Conservation (phyloP, 176 grass and related monocot species). For the Poa annua region DNA sequence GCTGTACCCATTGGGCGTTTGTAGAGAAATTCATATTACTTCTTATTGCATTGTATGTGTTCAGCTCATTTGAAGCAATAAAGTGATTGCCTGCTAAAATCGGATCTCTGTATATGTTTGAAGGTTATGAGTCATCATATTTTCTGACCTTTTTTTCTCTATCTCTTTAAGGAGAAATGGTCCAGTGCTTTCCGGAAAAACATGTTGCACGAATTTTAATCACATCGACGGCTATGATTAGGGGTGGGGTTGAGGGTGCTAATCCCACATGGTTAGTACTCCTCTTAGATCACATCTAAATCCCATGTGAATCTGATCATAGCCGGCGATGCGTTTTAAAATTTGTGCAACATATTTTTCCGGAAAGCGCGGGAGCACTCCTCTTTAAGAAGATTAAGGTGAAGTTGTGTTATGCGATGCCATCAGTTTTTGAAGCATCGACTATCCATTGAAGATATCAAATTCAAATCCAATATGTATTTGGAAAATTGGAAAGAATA, state of each 20-base stretch:
- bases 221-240: no score
- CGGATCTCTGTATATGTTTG: neutral
- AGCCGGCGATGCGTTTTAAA: no score
- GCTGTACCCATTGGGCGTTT: neutral
- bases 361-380: no score
- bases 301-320: no score
- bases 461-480: neutral
- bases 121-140: neutral
- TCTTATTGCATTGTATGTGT: slow-evolving; percentile 4
- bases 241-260: no score
- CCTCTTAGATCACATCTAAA: no score
- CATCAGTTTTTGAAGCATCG: neutral
- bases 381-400: neutral
- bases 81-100: neutral
- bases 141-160: neutral
- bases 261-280: no score
- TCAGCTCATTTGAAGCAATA: neutral
- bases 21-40: neutral
- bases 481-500: neutral
- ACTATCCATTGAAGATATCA: neutral
- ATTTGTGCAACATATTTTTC: no score
- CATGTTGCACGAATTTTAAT: no score
- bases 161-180: no score
- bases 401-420: neutral
- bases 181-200: no score